A percentile compares a stretch with the other conserved stretches of the same genome.
phyloP scores from a whole-genome alignment of 2,329 filamentous ascomycete genomes.

The Hypoxylon sp. region DNA sequence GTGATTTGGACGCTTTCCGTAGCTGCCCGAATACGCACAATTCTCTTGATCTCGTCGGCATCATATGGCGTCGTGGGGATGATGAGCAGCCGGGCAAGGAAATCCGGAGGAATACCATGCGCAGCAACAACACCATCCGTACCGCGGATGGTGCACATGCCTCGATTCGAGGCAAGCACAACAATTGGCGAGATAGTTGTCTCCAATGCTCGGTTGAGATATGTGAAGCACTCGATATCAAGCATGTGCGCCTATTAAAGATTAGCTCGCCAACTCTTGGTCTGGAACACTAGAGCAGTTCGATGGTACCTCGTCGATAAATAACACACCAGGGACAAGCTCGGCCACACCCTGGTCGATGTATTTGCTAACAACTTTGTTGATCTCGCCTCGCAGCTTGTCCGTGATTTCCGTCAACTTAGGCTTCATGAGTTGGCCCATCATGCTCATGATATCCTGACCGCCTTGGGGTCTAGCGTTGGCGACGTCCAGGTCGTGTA shows the following conservation, averaged over 20 bases:
- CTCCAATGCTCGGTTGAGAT: constrained; percentile 97
- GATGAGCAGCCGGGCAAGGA: constrained; percentile 93
- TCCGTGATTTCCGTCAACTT: constrained; percentile 99
- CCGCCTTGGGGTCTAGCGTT: constrained; percentile 96
- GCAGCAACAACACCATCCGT: constrained; percentile 85
- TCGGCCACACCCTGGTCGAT: constrained; percentile 98
- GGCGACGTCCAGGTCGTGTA: constrained; percentile 96
- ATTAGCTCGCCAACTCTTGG: constrained; percentile 23
- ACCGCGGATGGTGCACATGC: constrained; percentile 91
- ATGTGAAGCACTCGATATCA: constrained; percentile 98
- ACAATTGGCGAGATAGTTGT: constrained; percentile 95
- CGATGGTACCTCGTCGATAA: constrained; percentile 90
- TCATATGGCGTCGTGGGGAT: constrained; percentile 93
- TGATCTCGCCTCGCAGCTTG: constrained; percentile 94
- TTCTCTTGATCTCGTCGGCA: constrained; percentile 89
- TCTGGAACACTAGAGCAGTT: constrained; percentile 11
- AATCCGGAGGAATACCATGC: constrained; percentile 94
- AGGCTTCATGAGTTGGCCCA: constrained; percentile 99
- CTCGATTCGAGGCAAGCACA: constrained; percentile 96
- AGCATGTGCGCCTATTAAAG: constrained; percentile 91
- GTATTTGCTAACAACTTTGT: constrained; percentile 99
- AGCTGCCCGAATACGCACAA: constrained; percentile 85
- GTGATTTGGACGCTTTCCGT: constrained; percentile 85
- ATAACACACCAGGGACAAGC: constrained; percentile 96
- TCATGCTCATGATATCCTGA: constrained; percentile 99